Percentiles rank a stretch among this genome's conserved stretches.
phyloP scores from a whole-genome alignment of 345 rosid genomes.

The Bruguiera sexangula region DNA sequence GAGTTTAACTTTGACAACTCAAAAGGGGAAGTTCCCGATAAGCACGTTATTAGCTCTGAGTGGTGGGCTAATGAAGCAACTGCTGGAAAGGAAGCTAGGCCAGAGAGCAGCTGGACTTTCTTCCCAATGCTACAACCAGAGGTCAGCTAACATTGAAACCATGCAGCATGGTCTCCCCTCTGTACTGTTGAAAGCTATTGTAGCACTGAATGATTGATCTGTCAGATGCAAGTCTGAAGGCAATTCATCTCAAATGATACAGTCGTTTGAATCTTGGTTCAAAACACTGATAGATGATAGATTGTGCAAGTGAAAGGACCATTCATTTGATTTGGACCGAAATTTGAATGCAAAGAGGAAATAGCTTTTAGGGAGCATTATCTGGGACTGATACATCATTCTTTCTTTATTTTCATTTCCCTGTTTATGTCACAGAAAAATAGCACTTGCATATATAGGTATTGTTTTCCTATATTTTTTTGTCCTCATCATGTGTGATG shows the following conservation, averaged over 20 bases:
- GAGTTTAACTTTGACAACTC: slow-evolving; percentile 81
- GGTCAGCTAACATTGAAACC: slow-evolving; percentile 42
- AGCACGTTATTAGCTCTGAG: slow-evolving; percentile 46
- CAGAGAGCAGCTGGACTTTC: slow-evolving; percentile 69
- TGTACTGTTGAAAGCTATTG: slow-evolving; percentile 1
- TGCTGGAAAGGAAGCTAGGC: slow-evolving; percentile 55
- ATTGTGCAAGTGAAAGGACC: neutral
- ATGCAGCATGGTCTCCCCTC: neutral
- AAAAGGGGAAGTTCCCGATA: slow-evolving; percentile 48
- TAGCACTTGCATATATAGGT: slow-evolving; percentile 24
- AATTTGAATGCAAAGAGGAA: slow-evolving; percentile 14
- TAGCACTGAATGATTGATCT: slow-evolving; percentile 16
- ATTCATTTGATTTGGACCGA: neutral
- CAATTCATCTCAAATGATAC: slow-evolving; percentile 4
- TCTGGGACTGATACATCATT: slow-evolving; percentile 34
- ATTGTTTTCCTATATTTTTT: slow-evolving; percentile 19
- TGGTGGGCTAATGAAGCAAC: slow-evolving; percentile 92
- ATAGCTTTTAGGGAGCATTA: slow-evolving; percentile 28
- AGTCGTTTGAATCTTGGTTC: slow-evolving; percentile 15
- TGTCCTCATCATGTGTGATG: slow-evolving; percentile 21
- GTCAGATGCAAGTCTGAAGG: slow-evolving; percentile 26
- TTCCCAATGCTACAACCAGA: slow-evolving; percentile 81
- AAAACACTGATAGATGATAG: slow-evolving; percentile 7
- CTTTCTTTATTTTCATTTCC: slow-evolving; percentile 24
- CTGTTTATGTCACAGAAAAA: slow-evolving; percentile 20